Conservation (phyloP, 2,329 filamentous ascomycete species). For the Fusarium sp. region DNA sequence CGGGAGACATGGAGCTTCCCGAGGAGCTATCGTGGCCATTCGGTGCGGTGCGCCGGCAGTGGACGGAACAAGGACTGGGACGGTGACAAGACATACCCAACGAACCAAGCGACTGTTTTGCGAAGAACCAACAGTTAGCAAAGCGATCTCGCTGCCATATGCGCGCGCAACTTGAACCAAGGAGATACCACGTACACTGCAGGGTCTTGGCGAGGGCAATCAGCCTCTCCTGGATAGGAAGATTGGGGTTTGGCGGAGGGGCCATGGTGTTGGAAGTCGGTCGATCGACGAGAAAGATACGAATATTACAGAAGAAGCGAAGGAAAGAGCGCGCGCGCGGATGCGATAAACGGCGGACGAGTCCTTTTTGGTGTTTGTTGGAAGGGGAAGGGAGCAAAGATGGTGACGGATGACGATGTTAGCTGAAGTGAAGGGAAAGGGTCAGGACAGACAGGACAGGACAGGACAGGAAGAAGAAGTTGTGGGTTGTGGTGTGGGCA, state of each 20-base stretch:
- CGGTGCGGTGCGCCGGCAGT: conserved; percentile 14
- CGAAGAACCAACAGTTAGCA: conserved; percentile 37
- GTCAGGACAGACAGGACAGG: background rate
- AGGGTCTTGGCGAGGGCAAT: conserved; percentile 85
- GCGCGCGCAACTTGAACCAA: conserved; percentile 9
- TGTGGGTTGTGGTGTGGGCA: conserved; percentile 22
- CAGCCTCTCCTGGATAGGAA: conserved; percentile 80
- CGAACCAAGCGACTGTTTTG: conserved; percentile 77
- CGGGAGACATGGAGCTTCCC: background rate
- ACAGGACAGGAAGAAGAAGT: conserved; percentile 16
- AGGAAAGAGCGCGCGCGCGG: background rate
- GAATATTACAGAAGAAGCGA: background rate
- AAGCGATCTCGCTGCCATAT: conserved; percentile 14
- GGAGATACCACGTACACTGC: conserved; percentile 75
- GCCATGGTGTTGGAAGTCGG: conserved; percentile 61
- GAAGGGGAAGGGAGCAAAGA: background rate
- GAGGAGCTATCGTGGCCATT: conserved; percentile 30
- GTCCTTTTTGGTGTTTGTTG: conserved; percentile 3
- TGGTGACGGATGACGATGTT: conserved; percentile 31
- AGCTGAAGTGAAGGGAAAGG: conserved; percentile 8
- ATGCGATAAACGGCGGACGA: conserved; percentile 1
- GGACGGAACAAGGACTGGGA: conserved; percentile 11
- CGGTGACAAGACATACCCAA: conserved; percentile 70
- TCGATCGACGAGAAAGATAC: conserved; percentile 3
- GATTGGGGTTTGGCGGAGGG: conserved; percentile 75